Conservation (phyloP, 371 early-diverging fungal species). For the Mucor plumbeus region DNA sequence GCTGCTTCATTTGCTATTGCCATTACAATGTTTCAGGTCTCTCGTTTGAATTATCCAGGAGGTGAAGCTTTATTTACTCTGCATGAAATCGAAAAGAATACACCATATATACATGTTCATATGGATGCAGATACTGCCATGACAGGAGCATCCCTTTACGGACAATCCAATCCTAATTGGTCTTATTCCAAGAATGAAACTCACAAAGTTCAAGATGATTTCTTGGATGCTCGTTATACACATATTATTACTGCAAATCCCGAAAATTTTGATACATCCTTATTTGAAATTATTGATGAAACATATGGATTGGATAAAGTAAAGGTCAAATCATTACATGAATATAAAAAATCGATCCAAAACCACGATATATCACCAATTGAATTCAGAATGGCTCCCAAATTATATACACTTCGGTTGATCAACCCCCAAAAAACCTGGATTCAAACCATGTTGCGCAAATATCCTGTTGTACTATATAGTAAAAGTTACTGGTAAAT, state of each 20-base stretch:
- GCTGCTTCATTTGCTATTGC: conserved; percentile 44
- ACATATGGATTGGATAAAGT: conserved; percentile 39
- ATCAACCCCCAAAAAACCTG: conserved; percentile 38
- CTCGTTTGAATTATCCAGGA: conserved; percentile 89
- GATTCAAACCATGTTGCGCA: conserved; percentile 47
- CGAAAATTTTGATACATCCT: conserved; percentile 36
- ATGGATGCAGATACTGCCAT: conserved; percentile 84
- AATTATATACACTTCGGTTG: conserved; percentile 38
- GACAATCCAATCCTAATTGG: conserved; percentile 56
- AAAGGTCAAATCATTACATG: conserved; percentile 17
- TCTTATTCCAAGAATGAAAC: conserved; percentile 70
- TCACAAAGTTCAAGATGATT: conserved; percentile 52
- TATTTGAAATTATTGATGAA: conserved; percentile 48
- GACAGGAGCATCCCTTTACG: conserved; percentile 88
- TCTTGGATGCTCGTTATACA: conserved; percentile 61
- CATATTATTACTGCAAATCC: conserved; percentile 69
- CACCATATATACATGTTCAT: conserved; percentile 62
- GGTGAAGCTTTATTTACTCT: conserved; percentile 75
- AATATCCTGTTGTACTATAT: conserved; percentile 59
- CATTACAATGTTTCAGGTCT: conserved; percentile 62
- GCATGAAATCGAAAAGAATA: conserved; percentile 55
- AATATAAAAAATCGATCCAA: conserved; percentile 13
- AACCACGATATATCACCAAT: conserved; percentile 22
- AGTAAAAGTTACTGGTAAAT: conserved; percentile 68
- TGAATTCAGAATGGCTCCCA: conserved; percentile 30